Base-by-base conservation (phyloP, 768 basidiomycete species). In the Trametes punicea region DNA sequence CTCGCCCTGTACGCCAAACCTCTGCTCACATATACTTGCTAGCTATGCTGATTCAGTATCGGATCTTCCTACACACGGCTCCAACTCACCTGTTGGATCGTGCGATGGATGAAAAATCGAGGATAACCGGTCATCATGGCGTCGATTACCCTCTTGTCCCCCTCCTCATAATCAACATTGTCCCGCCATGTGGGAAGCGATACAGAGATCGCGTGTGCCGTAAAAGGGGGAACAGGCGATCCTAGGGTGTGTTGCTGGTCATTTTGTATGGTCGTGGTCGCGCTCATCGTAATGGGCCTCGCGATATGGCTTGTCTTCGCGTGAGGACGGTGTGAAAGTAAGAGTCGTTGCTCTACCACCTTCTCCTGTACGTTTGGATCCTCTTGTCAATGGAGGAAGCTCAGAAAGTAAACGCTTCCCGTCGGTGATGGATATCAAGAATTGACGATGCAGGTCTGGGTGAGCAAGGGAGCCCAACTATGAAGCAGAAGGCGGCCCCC, bases 161-260 rank as follows among this genome's bases (percentile, higher is more conserved):
- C 92, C 64, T 93, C 88, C 70, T 98, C 96, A 64, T 98, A 98
- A 11, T 77, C 94, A 18, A 98, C 83, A 64, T 88, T 91, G 70
- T 98, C 95, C 29, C 75, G 74, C 95, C 95, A 98, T 27, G 83
- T 94, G 0, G 95, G 95, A 1, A 98, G 78, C 7, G 92, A 94
- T n/a, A 96, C 93, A 2, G 93, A 95, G 61, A 96, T 91, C 11
- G 94, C 95, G 64, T 98, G 95, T 10, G 87, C 83, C 3, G 83
- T 87, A 67, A 81, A 77, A 2, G 85, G 80, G 16, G 87, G 87
- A 2, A 88, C 77, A 4, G 86, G 60, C 23, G 70, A 66, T 3
- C 87, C 87, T 21, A 78, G 60, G 2, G 70, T 59, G 33, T 56
- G 56, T 36, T 56, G 63, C 15, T 53, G 58, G 13, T 45, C 38